Conservation (phyloP, 2,329 filamentous ascomycete species). For the Eutypella sp. region DNA sequence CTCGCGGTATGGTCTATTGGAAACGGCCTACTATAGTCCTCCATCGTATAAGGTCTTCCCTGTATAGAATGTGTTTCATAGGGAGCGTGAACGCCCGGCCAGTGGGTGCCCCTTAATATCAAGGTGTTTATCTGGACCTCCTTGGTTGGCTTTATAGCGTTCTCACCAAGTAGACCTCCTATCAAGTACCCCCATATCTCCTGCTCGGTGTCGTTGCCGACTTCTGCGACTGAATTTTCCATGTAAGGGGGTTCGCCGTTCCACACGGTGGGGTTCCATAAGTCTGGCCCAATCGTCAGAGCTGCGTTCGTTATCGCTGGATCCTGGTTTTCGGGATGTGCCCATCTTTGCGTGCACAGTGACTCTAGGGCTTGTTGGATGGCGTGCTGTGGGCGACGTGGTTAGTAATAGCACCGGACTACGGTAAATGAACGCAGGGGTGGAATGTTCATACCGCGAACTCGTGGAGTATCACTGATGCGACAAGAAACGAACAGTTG, state of each 20-base stretch:
- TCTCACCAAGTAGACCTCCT: background rate
- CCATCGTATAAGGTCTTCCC: background rate
- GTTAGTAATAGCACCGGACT: background rate
- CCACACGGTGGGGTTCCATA: constrained; percentile 1
- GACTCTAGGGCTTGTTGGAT: constrained; percentile 3
- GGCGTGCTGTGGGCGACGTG: constrained; percentile 13
- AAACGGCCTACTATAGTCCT: constrained; percentile 10
- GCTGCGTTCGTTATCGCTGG: constrained; percentile 1
- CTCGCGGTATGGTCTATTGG: constrained; percentile 14
- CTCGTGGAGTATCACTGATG: constrained; percentile 21
- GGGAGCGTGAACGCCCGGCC: background rate
- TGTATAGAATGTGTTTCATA: background rate
- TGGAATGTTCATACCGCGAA: constrained; percentile 16
- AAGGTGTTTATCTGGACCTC: constrained; percentile 4
- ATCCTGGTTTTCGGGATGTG: constrained; percentile 1
- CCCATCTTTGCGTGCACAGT: background rate
- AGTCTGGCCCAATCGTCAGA: background rate
- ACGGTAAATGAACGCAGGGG: constrained; percentile 2
- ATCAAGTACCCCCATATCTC: constrained; percentile 12
- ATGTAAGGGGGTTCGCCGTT: constrained; percentile 8
- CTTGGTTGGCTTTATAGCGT: background rate
- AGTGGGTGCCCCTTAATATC: background rate
- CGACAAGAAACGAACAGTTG: constrained; percentile 13
- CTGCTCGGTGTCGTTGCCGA: constrained; percentile 13
- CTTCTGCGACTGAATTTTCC: constrained; percentile 1